Evolutionary conservation across 148 eudicot genomes (phyloP), one percentile per base, ranked within the genome.

Genomic region (Cornus controversa): DNA sequence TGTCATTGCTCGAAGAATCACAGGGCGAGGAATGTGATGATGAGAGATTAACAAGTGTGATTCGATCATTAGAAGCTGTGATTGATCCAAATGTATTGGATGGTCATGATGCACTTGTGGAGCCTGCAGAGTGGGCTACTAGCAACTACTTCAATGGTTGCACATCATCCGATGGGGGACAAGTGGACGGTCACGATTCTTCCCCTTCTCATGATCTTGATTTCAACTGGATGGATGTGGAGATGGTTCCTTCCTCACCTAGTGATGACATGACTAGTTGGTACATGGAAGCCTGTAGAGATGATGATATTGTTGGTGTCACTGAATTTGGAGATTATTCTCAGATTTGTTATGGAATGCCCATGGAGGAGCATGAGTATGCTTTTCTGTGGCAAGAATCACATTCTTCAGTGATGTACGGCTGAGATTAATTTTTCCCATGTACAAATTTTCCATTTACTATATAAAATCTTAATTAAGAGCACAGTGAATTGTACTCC

Each of bases 201-300:
- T 75, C 31, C 65, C 10, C 23, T 26, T 45, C 80, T 0, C 60
- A 24, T 31, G 34, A 45, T 67, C 63, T 57, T 36, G 77, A 78
- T 14, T 79, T 40, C 23, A 66, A 76, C 47, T 78, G 87, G 87
- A 79, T 84, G 78, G 87, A 84, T 27, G 42, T 81, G 80, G 84
- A 81, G 60, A 77, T 57, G 69, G 73, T 67, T 9, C 65, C 70
- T 71, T 40, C 69, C 20, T 60, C 77, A 26, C 84, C 77, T 15
- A 54, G 50, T 76, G 67, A 31, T 64, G 78, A 25, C 16, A 70
- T 74, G 73, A 18, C 24, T 4, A 67, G 25, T 60, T 68, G 75
- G 75, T 75, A 75, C 66, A 63, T 70, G 79, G 75, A 73, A 0
- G 26, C 64, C n/a, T 74, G 72, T 25, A 80, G 64, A 53, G 47